Evolutionary conservation across 2,329 filamentous ascomycete species (phyloP).

Genomic region (Thyridium curvatum): DNA sequence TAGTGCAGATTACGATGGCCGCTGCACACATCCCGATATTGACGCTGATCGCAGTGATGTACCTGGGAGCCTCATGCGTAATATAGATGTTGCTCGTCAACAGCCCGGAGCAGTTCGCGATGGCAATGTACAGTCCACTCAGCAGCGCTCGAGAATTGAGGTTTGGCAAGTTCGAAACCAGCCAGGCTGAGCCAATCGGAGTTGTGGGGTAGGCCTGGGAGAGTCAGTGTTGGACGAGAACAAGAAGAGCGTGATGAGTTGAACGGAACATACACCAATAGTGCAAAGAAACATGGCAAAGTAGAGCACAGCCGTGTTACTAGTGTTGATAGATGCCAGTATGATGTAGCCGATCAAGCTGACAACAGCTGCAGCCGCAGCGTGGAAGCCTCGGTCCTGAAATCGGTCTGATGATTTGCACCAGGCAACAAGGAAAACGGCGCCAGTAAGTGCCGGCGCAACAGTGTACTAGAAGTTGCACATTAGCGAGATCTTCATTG

Average conservation of each 20-base stretch:
- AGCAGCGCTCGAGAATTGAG: constrained; percentile 5
- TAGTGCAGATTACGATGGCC: neutral
- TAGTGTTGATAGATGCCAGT: constrained; percentile 1
- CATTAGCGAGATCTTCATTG: too few species aligned
- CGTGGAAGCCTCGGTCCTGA: constrained; percentile 4
- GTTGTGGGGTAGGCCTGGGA: constrained; percentile 4
- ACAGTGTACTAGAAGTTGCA: too few species aligned
- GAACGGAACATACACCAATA: constrained; percentile 4
- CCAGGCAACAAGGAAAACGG: constrained; percentile 1
- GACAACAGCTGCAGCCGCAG: constrained; percentile 1
- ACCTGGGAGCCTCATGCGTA: constrained; percentile 3
- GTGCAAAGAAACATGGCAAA: constrained; percentile 8
- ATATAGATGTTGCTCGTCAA: constrained; percentile 5
- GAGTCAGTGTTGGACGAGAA: neutral
- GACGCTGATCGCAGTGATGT: constrained; percentile 4
- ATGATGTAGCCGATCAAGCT: constrained; percentile 6
- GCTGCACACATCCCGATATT: constrained; percentile 4
- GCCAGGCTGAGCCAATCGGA: constrained; percentile 4
- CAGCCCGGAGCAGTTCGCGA: constrained; percentile 4
- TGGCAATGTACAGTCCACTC: constrained; percentile 2
- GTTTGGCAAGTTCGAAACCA: constrained; percentile 5
- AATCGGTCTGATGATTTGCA: constrained; percentile 1
- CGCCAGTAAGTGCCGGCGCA: neutral
- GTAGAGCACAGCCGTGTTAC: constrained; percentile 3
- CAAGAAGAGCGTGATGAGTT: neutral